These are phyloP conservation scores for Paulownia fortunei DNA, from an alignment of 257 asterid species.

Conservation along the genomic window DNA sequence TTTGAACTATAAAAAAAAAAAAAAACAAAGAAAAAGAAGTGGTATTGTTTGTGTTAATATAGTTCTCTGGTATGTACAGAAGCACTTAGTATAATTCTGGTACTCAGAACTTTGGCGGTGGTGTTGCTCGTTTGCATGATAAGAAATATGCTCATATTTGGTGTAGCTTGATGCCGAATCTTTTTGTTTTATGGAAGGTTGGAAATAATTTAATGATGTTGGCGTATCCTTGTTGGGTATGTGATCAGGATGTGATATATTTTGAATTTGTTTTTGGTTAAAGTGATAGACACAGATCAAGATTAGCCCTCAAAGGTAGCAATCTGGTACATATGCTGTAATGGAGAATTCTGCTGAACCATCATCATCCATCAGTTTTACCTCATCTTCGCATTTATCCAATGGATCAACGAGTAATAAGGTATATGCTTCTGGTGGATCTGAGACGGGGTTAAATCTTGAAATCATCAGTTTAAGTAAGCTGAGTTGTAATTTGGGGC, in stretches of 20 bases:
- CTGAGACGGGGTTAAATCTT: conserved; percentile 46
- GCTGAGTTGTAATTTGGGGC: conserved; percentile 57
- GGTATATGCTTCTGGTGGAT: conserved; percentile 28
- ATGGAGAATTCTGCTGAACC: conserved; percentile 67
- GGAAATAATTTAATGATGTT: conserved; percentile 22
- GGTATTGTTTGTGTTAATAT: conserved; percentile 13
- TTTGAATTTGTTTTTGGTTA: not conserved
- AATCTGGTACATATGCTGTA: conserved; percentile 19
- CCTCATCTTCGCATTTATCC: conserved; percentile 58
- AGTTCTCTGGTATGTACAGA: not conserved
- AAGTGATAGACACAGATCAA: conserved; percentile 8
- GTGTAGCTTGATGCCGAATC: not conserved
- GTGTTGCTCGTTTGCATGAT: conserved; percentile 14
- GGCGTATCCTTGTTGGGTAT: not conserved
- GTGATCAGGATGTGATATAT: not conserved
- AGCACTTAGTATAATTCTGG: not conserved
- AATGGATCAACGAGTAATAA: conserved; percentile 49
- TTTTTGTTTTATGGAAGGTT: conserved; percentile 20
- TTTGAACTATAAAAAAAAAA: not conserved
- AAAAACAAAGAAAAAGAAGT: not conserved
- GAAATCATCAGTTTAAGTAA: conserved; percentile 56
- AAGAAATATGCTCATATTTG: not conserved
- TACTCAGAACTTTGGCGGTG: not conserved
- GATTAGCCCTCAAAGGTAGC: conserved; percentile 21
- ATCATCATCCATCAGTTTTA: conserved; percentile 65